A percentile compares a stretch with the other conserved stretches of the same genome.
Conservation (phyloP, 345 rosid species). For the Lepidium sativum region DNA sequence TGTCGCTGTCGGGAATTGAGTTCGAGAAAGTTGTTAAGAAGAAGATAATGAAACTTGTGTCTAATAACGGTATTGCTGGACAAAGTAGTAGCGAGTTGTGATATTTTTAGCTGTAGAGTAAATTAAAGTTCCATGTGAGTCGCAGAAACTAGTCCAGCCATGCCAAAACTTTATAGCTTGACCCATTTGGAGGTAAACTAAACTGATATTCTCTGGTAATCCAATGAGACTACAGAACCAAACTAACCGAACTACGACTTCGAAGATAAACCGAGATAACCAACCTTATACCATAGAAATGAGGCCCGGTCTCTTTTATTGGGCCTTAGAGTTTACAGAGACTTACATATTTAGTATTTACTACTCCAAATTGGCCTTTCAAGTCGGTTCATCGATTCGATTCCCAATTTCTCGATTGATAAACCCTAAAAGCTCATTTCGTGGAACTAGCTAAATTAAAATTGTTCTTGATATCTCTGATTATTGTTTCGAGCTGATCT, state of each 20-base stretch:
- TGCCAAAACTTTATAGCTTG: background rate
- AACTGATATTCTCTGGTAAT: too few relatives aligned
- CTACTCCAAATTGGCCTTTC: too few relatives aligned
- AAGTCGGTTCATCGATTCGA: background rate
- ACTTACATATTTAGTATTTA: background rate
- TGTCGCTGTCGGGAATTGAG: constrained; percentile 46
- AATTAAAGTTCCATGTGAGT: background rate
- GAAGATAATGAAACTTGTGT: constrained; percentile 48
- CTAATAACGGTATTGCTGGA: background rate
- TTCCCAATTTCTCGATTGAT: constrained; percentile 12
- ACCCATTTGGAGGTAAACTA: too few relatives aligned
- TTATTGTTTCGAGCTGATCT: background rate
- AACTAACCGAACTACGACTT: too few relatives aligned
- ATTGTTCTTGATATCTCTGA: background rate
- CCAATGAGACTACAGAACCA: too few relatives aligned
- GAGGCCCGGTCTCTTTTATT: too few relatives aligned
- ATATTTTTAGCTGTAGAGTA: background rate
- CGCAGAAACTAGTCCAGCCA: background rate
- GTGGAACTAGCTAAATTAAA: too few relatives aligned
- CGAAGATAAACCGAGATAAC: too few relatives aligned
- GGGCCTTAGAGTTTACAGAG: too few relatives aligned
- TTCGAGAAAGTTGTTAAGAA: constrained; percentile 53
- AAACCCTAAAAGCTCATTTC: constrained; percentile 9
- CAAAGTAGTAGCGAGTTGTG: background rate
- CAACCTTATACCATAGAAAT: too few relatives aligned